A percentile compares a stretch with the other conserved stretches of the same genome.
phyloP scores from a whole-genome alignment of 2,329 filamentous ascomycete genomes.

The Cryphonectria naterciae region DNA sequence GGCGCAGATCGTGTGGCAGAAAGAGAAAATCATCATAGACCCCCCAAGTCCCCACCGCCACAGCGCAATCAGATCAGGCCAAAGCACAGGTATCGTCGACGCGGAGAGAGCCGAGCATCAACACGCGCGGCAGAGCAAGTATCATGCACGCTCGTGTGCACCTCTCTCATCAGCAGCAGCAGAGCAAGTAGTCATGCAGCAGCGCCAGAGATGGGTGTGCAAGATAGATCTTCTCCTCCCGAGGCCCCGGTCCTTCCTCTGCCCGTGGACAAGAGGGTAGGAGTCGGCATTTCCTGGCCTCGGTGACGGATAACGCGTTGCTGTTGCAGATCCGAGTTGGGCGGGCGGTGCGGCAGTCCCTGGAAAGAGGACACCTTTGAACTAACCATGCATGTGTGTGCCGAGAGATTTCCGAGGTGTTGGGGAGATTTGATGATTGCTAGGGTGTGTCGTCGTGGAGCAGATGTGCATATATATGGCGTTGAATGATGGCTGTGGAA shows the following conservation, averaged over 20 bases:
- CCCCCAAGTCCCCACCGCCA: constrained; percentile 23
- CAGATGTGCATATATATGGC: background rate
- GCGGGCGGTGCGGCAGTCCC: constrained; percentile 28
- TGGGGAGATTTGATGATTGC: background rate
- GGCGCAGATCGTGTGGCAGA: background rate
- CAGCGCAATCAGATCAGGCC: constrained; percentile 24
- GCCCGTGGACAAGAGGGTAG: constrained; percentile 21
- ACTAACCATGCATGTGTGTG: constrained; percentile 27
- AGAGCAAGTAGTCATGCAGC: constrained; percentile 28
- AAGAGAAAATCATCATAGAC: background rate
- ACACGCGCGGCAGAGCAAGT: constrained; percentile 17
- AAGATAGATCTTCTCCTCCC: constrained; percentile 6
- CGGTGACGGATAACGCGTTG: constrained; percentile 26
- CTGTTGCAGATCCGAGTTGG: constrained; percentile 20
- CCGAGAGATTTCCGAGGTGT: background rate
- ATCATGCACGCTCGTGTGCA: constrained; percentile 10
- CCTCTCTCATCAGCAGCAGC: constrained; percentile 8
- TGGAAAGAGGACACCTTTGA: constrained; percentile 29
- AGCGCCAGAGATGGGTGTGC: background rate
- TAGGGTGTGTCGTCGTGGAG: background rate
- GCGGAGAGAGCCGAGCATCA: constrained; percentile 1
- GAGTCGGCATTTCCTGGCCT: constrained; percentile 18
- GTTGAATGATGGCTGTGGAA: background rate
- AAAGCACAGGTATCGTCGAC: constrained; percentile 27
- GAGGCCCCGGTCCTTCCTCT: constrained; percentile 28